Conservation (phyloP, 495 filamentous ascomycete species). For the Tirmania nivea region DNA sequence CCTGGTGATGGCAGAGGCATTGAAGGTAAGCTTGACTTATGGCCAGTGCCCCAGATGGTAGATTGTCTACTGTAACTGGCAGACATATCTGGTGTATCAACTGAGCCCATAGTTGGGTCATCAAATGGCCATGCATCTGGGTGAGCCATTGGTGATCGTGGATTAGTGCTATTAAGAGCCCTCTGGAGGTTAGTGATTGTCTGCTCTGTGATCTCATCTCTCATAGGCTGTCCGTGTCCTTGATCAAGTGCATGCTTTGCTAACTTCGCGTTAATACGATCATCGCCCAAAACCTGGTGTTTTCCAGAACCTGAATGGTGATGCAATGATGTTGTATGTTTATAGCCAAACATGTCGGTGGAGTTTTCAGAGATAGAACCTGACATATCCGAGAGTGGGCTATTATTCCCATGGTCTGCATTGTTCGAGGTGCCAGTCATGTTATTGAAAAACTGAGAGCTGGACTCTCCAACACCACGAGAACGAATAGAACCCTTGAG, state of each 20-base stretch:
- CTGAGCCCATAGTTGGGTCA: constrained; percentile 16
- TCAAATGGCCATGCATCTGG: constrained; percentile 34
- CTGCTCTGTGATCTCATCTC: constrained; percentile 31
- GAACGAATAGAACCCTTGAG: not conserved
- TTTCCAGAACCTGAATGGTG: not conserved
- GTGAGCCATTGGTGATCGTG: constrained; percentile 23
- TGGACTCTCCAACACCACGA: not conserved
- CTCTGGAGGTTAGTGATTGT: constrained; percentile 32
- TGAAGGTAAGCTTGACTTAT: constrained; percentile 8
- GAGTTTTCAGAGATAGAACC: not conserved
- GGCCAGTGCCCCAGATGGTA: constrained; percentile 15
- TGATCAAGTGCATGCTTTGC: not conserved
- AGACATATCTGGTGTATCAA: constrained; percentile 18
- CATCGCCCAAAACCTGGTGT: not conserved
- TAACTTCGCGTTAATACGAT: not conserved
- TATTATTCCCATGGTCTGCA: not conserved
- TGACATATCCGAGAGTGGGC: not conserved
- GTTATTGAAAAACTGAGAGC: not conserved
- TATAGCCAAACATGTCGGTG: not conserved
- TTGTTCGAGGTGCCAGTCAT: not conserved
- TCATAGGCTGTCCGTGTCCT: not conserved
- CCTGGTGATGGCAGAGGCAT: constrained; percentile 7
- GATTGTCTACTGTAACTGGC: constrained; percentile 22
- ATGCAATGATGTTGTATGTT: not conserved
- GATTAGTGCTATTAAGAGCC: constrained; percentile 7